These are phyloP conservation scores for Colletotrichum sansevieriae DNA, from an alignment of 2,329 filamentous ascomycete genomes.

Conservation along the genomic window DNA sequence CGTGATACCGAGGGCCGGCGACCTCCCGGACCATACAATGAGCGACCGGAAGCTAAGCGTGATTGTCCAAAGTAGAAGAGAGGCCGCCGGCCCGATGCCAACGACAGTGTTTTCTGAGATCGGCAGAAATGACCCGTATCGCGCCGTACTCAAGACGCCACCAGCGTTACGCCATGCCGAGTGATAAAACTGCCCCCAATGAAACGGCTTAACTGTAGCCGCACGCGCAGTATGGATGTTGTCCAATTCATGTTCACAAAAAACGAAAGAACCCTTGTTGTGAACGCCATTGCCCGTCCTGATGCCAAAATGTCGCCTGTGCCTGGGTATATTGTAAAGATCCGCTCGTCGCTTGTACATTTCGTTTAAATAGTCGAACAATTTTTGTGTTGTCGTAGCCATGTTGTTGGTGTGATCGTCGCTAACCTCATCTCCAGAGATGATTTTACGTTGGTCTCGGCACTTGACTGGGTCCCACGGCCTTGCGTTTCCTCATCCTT, in stretches of 20 bases:
- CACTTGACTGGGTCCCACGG: conserved; percentile 4
- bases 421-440: neutral
- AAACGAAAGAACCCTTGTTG: neutral
- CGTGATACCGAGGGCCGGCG: neutral
- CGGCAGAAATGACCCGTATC: neutral
- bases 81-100: too few species aligned
- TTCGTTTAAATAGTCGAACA: conserved; percentile 7
- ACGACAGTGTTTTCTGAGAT: too few species aligned
- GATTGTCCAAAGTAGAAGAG: too few species aligned
- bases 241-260: neutral
- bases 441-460: conserved; percentile 8
- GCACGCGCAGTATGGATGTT: neutral
- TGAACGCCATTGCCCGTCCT: conserved; percentile 29
- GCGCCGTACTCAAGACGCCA: conserved; percentile 20
- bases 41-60: neutral
- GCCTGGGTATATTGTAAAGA: conserved; percentile 33
- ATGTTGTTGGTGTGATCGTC: neutral
- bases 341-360: neutral
- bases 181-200: too few species aligned
- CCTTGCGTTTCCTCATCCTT: conserved; percentile 39
- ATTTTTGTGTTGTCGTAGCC: neutral
- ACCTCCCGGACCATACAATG: neutral
- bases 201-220: neutral
- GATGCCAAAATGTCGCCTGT: neutral
- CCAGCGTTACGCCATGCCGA: neutral